Evolutionary conservation across 495 filamentous ascomycete species (phyloP), one percentile per base, ranked within the genome.

Genomic region (Podospora appendiculata): DNA sequence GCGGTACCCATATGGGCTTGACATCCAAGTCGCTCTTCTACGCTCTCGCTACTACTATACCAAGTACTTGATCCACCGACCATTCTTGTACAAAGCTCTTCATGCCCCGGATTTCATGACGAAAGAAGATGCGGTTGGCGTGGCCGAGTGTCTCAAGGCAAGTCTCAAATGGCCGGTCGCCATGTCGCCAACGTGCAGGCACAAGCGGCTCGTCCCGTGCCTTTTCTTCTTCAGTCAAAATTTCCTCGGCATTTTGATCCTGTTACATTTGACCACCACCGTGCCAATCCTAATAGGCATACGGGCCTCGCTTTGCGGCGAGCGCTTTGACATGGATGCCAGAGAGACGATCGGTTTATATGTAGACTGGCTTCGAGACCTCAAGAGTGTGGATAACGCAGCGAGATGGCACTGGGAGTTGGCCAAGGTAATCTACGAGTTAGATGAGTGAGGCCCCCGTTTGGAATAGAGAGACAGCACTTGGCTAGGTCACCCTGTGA

Each of bases 71-170:
- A 72, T 82, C 50, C 71, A 82, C 55, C 72, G 78, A 12, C 79
- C 80, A 10, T 84, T 79, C 53, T 55, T 83, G 38, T 84, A 80
- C 71, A 84, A 84, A 56, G 80, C 78, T 2, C 61, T 84, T 32
- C 79, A 82, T 59, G 73, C 73, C 53, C 76, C 80, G 1, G 70
- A 80, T 39, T 59, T 70, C 45, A 70, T 81, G 65, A 77, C 70
- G 8, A 59, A 72, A 16, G 73, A 78, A 32, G 80, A 84, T 59
- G 68, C 69, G 7, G 55, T 71, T 13, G 76, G 73, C 42, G 72
- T 68, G 17, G 75, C 72, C 14, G 70, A 75, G 47, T 82, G 80
- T 50, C 67, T 84, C 13, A 69, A 71, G 56, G 63, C 73, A 0
- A 70, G 67, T 16, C 65, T 82, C 10, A 70, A 74, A 39, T 84